Evolutionary conservation across 495 filamentous ascomycete genomes (phyloP).

Genomic region (Penicillium canariense): DNA sequence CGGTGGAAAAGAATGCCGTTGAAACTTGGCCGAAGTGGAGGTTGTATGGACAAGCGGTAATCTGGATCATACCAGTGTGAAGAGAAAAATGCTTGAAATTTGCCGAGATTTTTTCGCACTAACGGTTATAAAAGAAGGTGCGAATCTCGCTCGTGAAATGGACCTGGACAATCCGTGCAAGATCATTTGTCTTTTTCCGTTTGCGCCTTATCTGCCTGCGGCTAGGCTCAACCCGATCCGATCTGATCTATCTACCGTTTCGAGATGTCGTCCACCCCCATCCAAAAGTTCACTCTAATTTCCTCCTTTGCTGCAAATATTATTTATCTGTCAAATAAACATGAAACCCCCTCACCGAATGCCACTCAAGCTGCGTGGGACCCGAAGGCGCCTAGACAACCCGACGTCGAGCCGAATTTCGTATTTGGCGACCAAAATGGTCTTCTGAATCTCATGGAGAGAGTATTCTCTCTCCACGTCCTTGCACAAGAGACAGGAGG

Average conservation of each 20-base stretch:
- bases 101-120: not conserved
- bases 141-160: not conserved
- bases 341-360: not conserved
- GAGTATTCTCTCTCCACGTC: conserved; percentile 3
- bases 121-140: not conserved
- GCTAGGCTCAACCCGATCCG: not conserved
- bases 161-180: too few species aligned
- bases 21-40: conserved; percentile 1
- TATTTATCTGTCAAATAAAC: not conserved
- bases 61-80: conserved; percentile 2
- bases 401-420: not conserved
- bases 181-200: not conserved
- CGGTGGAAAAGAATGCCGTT: not conserved
- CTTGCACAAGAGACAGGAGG: not conserved
- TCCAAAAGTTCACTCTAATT: conserved; percentile 1
- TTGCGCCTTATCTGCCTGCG: not conserved
- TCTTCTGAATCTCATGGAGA: not conserved
- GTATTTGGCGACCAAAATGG: conserved; percentile 3
- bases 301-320: conserved; percentile 2
- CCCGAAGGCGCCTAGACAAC: not conserved
- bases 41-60: not conserved
- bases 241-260: not conserved
- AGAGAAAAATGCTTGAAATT: not conserved
- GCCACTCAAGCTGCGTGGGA: not conserved
- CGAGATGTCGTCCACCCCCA: not conserved